Evolutionary conservation across 352 stramenopile species (phyloP).

Genomic region (Phytophthora meadii): DNA sequence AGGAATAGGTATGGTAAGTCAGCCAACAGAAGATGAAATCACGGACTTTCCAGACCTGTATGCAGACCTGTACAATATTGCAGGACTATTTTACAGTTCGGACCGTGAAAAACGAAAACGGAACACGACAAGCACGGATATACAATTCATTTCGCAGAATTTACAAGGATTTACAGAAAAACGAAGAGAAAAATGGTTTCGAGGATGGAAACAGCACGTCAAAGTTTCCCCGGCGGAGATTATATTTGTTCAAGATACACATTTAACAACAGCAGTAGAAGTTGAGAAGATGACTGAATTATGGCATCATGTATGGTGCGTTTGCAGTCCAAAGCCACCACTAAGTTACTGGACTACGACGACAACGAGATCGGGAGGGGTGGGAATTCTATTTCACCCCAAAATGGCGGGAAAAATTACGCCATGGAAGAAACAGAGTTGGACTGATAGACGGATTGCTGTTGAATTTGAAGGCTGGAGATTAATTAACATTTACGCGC

Average conservation of each 20-base stretch:
- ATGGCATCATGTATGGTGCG: slow-evolving; percentile 2
- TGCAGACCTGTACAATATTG: slow-evolving; percentile 9
- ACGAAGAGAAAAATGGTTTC: slow-evolving; percentile 1
- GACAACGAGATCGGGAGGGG: background rate
- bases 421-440: background rate
- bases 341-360: slow-evolving; percentile 13
- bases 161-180: slow-evolving; percentile 7
- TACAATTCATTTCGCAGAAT: slow-evolving; percentile 2
- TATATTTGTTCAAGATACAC: slow-evolving; percentile 19
- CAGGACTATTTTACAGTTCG: slow-evolving; percentile 6
- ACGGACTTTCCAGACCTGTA: slow-evolving; percentile 1
- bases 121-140: background rate
- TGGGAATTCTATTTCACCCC: slow-evolving; percentile 6
- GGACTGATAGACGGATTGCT: slow-evolving; percentile 1
- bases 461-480: slow-evolving; percentile 2
- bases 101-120: background rate
- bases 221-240: slow-evolving; percentile 3
- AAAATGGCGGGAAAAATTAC: background rate
- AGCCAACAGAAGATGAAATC: background rate
- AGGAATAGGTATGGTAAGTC: background rate
- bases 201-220: background rate
- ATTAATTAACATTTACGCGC: slow-evolving; percentile 3
- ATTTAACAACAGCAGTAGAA: background rate
- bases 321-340: background rate
- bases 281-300: background rate